Percentiles rank a stretch among this genome's conserved stretches.
Conservation (phyloP, 2,329 filamentous ascomycete species). For the Colletotrichum liriopes region DNA sequence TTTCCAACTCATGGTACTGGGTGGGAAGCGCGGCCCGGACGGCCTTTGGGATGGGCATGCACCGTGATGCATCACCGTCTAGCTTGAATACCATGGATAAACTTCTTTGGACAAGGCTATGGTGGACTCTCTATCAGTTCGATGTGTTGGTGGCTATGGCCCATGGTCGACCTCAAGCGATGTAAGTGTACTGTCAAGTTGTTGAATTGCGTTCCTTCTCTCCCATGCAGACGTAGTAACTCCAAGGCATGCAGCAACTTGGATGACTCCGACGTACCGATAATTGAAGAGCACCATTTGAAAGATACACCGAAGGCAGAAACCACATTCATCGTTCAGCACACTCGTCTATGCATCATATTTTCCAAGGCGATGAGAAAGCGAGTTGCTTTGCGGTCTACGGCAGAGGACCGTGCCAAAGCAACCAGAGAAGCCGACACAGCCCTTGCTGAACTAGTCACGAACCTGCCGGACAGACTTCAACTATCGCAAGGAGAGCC, state of each 20-base stretch:
- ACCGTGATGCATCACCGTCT: conserved; percentile 52
- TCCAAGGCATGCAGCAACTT: conserved; percentile 52
- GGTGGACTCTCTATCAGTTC: conserved; percentile 59
- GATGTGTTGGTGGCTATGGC: conserved; percentile 55
- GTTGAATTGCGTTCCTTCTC: neutral
- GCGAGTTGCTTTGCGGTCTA: conserved; percentile 42
- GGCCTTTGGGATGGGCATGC: conserved; percentile 70
- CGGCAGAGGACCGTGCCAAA: conserved; percentile 45
- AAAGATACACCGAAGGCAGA: conserved; percentile 58
- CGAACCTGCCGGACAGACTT: conserved; percentile 49
- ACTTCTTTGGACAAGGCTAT: conserved; percentile 55
- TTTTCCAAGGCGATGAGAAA: conserved; percentile 57
- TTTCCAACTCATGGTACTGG: conserved; percentile 68
- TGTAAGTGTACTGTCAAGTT: conserved; percentile 49
- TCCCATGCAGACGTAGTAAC: neutral
- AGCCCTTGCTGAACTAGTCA: conserved; percentile 51
- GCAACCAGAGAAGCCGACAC: conserved; percentile 51
- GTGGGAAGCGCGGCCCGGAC: conserved; percentile 67
- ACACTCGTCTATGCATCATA: conserved; percentile 65
- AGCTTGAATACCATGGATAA: conserved; percentile 51
- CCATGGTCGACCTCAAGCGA: conserved; percentile 67
- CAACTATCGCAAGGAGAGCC: conserved; percentile 45
- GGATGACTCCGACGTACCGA: conserved; percentile 66
- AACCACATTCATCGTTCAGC: conserved; percentile 61
- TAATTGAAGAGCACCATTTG: conserved; percentile 61